Base-by-base conservation (phyloP, 495 filamentous ascomycete species). In the Apodospora peruviana region DNA sequence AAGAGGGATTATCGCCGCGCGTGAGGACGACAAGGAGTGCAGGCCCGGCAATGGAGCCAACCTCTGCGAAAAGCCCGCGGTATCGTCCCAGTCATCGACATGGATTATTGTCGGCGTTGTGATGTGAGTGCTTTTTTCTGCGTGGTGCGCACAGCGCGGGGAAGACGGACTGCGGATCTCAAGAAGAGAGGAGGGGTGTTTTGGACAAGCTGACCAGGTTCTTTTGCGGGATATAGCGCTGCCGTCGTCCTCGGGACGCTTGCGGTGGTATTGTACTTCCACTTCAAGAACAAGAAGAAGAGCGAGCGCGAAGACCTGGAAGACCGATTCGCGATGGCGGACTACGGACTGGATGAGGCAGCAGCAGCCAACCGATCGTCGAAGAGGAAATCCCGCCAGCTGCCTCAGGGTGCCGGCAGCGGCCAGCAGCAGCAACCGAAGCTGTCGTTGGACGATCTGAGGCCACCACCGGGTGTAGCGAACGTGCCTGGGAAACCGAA, bases 41-140 rank as follows among this genome's bases (percentile, higher is more conserved):
- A n/a, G n/a, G n/a, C n/a, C n/a, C n/a, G n/a, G n/a, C n/a, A n/a
- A n/a, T n/a, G n/a, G n/a, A n/a, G n/a, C n/a, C n/a, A n/a, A n/a
- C n/a, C n/a, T n/a, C n/a, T 64, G 60, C 58, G 56, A 61, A 24
- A 64, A 61, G 51, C 60, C 60, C n/a, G 40, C 27, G 9, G 41
- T 52, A 4, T 53, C 60, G 32, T 54, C 52, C 5, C 43, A 43
- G 19, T 22, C n/a, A 0, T 16, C 48, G 12, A 64, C 60, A 0
- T 61, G 59, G 52, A 56, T 59, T 24, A 44, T 64, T 14, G 51
- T 64, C 10, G 60, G 60, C 32, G 41, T 39, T 22, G 43, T 57
- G 1, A 5, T 64, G 60, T 64, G 39, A 55, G 60, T 46, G 11
- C 12, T n/a, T 19, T 17, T 14, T 3, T 14, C 5, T 9, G 4